phyloP scores from a whole-genome alignment of 2,329 filamentous ascomycete species.

The Cordyceps javanica region DNA sequence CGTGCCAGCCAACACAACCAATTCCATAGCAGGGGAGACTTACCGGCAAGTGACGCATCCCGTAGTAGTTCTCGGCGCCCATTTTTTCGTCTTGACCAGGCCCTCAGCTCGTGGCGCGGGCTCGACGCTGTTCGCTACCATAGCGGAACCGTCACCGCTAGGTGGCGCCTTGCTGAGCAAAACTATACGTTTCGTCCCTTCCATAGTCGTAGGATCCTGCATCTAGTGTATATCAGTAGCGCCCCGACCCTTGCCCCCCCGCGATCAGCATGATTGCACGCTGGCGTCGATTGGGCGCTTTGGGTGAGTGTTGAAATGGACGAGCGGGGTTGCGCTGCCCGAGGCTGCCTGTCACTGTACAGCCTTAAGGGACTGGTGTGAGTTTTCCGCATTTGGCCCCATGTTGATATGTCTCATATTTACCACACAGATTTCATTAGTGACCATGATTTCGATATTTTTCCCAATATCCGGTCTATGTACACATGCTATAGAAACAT shows the following conservation, averaged over 20 bases:
- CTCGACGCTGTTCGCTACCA: background rate
- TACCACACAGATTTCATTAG: background rate
- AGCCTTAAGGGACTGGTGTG: too few species aligned
- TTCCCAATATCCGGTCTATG: conserved; percentile 7
- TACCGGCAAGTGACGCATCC: background rate
- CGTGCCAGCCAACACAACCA: too few species aligned
- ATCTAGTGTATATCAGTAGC: background rate
- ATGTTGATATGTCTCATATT: too few species aligned
- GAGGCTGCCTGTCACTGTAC: too few species aligned
- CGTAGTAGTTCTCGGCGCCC: background rate
- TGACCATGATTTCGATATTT: background rate
- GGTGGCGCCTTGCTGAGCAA: background rate
- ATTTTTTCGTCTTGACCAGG: background rate
- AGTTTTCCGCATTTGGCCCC: too few species aligned
- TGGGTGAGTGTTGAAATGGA: too few species aligned
- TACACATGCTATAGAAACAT: too few species aligned
- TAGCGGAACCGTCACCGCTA: background rate
- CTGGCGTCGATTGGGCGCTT: too few species aligned
- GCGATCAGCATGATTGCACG: background rate
- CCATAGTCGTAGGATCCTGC: background rate
- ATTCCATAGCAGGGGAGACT: background rate
- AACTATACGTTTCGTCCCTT: background rate
- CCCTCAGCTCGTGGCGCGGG: background rate
- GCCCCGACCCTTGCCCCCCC: background rate
- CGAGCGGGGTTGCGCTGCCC: too few species aligned